Base-by-base conservation (phyloP, 148 eudicot species). In the Silene latifolia region DNA sequence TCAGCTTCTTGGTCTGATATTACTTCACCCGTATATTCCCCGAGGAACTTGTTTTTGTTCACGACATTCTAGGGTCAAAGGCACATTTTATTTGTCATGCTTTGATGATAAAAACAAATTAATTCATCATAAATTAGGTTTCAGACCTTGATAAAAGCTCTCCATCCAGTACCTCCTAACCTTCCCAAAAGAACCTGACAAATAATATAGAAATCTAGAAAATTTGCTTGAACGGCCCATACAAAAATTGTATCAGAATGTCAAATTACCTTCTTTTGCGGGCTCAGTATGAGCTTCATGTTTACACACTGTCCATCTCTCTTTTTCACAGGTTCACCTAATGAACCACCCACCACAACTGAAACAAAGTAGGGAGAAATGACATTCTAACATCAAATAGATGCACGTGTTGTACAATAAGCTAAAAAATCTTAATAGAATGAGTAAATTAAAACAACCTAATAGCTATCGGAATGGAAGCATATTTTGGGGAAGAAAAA, bases 161-260 rank as follows among this genome's bases (percentile, higher is more conserved):
- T 97, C 98, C 98, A 93, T 69, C 98, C 98, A 67, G 92, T 89
- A 67, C 91, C 85, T 81, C 87, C 92, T 57, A 97, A 93, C 80
- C 86, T 88, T 48, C 91, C 90, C 86, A 93, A 83, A 42, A 93
- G 88, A 72, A 93, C 84, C 98, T 93, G 83, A 69, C 70, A 54
- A 72, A 68, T 1, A 62, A 54, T 39, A 48, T 48, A 48, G 54
- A 48, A 48, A 48, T 48, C 54, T 10, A 48, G 54, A 48, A 15
- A 48, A 48, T 48, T 48, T 13, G 14, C 3, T 48, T 48, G 14
- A 11, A 48, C 54, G 51, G 54, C 54, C 14, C 54, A 48, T 10
- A 48, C 18, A 59, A 69, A 56, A 39, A 27, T 25, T 24, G 51
- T 57, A 68, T 15, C 60, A 56, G 17, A 20, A 74, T 15, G 35